Conservation (phyloP, 2,329 filamentous ascomycete genomes). For the Alternaria brassicae region DNA sequence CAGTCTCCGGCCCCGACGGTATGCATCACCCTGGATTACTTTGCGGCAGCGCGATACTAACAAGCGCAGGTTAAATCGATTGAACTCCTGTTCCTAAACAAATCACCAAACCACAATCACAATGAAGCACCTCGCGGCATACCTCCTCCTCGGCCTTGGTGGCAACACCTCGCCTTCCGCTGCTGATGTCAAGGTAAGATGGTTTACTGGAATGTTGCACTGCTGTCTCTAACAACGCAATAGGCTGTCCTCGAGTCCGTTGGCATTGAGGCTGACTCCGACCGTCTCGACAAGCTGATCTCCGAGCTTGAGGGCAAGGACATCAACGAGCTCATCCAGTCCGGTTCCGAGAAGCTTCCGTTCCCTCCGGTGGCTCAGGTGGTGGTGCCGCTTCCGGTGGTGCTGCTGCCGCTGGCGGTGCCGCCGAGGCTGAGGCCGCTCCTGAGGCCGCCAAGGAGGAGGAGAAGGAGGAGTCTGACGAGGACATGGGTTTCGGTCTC, state of each 20-base stretch:
- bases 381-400: slow-evolving; percentile 70
- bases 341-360: slow-evolving; percentile 91
- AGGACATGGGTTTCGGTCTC: slow-evolving; percentile 78
- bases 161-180: slow-evolving; percentile 91
- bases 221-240: slow-evolving; percentile 15
- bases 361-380: slow-evolving; percentile 87
- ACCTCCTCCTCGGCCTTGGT: slow-evolving; percentile 93
- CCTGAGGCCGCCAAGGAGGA: slow-evolving; percentile 71
- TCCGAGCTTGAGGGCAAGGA: slow-evolving; percentile 89
- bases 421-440: slow-evolving; percentile 52
- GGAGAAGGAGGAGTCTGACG: slow-evolving; percentile 79
- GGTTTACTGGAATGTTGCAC: too few species aligned
- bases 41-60: slow-evolving; percentile 27
- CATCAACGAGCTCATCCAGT: slow-evolving; percentile 93
- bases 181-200: slow-evolving; percentile 68
- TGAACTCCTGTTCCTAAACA: slow-evolving; percentile 84
- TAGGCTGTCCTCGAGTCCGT: slow-evolving; percentile 89
- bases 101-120: slow-evolving; percentile 57
- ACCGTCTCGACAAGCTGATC: slow-evolving; percentile 86
- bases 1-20: slow-evolving; percentile 98
- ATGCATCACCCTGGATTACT: slow-evolving; percentile 1
- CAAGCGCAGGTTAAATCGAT: slow-evolving; percentile 74
- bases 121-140: slow-evolving; percentile 99
- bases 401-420: slow-evolving; percentile 72
- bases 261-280: slow-evolving; percentile 88